Conservation (phyloP, 129 eudicot genomes). For the Centella asiatica region DNA sequence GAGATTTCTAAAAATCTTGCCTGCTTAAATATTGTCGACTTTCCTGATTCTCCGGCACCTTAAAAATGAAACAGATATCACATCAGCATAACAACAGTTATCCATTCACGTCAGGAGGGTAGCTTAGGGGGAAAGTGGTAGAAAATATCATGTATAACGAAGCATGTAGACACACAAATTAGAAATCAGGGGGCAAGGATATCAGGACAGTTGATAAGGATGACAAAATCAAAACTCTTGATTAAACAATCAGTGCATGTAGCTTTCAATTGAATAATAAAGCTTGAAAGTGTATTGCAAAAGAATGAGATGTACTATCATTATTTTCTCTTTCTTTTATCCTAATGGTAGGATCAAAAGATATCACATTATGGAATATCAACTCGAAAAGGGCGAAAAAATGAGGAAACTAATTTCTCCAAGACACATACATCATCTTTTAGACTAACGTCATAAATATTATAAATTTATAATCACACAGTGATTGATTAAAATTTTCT, state of each 20-base stretch:
- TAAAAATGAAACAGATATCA: slow-evolving; percentile 4
- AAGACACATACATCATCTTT: no score
- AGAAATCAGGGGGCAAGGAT: not conserved
- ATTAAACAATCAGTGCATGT: not conserved
- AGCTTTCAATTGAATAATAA: not conserved
- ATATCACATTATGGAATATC: no score
- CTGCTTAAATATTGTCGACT: slow-evolving; percentile 98
- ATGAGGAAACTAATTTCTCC: no score
- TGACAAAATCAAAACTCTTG: not conserved
- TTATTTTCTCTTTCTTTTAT: no score
- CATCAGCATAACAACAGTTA: not conserved
- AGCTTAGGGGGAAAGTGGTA: not conserved
- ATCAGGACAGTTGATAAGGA: not conserved
- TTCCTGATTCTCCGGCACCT: slow-evolving; percentile 99
- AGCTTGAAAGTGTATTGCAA: no score
- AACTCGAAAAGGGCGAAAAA: no score
- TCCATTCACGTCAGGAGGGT: not conserved
- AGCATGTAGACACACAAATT: not conserved
- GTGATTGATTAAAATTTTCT: no score
- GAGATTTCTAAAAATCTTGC: slow-evolving; percentile 22
- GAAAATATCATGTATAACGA: not conserved
- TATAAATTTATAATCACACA: no score
- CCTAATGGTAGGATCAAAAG: no score
- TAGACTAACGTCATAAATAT: no score
- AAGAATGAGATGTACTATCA: no score